Percentiles rank a stretch among this genome's conserved stretches.
phyloP scores from a whole-genome alignment of 164 flowering plant species.

The Umbilicus rupestris region DNA sequence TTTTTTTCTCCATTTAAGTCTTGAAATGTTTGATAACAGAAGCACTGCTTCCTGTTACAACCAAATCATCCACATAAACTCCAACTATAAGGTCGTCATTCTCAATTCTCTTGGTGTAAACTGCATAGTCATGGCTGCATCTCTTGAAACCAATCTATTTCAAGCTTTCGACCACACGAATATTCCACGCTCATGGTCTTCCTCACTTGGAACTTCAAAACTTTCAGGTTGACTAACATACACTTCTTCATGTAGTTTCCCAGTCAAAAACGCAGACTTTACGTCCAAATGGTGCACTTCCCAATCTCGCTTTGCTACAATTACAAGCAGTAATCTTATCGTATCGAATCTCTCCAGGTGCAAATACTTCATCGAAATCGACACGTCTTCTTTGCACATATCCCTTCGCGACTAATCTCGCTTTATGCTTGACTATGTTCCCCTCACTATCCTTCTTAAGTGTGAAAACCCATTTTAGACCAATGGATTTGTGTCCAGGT shows the following conservation, averaged over 20 bases:
- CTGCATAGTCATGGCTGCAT: background rate
- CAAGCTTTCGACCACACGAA: background rate
- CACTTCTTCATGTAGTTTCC: background rate
- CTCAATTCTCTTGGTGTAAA: background rate
- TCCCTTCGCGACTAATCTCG: background rate
- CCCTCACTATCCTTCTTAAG: background rate
- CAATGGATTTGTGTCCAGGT: background rate
- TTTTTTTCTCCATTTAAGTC: background rate
- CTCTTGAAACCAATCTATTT: background rate
- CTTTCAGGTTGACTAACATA: background rate
- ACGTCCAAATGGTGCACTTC: background rate
- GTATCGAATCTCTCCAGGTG: background rate
- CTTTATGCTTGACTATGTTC: background rate
- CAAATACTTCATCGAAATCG: background rate
- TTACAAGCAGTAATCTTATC: background rate
- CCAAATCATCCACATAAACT: background rate
- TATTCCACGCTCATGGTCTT: background rate
- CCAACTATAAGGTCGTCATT: background rate
- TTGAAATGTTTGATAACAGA: background rate
- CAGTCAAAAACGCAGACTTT: background rate
- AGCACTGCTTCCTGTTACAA: background rate
- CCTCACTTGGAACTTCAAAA: background rate
- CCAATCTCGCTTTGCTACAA: background rate
- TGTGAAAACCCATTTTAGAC: background rate
- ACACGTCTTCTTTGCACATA: background rate